Percentiles rank a stretch among this genome's conserved stretches.
These are phyloP conservation scores for Phlyctochytrium arcticum DNA, from an alignment of 192 early-diverging fungal genomes.

Conservation along the genomic window DNA sequence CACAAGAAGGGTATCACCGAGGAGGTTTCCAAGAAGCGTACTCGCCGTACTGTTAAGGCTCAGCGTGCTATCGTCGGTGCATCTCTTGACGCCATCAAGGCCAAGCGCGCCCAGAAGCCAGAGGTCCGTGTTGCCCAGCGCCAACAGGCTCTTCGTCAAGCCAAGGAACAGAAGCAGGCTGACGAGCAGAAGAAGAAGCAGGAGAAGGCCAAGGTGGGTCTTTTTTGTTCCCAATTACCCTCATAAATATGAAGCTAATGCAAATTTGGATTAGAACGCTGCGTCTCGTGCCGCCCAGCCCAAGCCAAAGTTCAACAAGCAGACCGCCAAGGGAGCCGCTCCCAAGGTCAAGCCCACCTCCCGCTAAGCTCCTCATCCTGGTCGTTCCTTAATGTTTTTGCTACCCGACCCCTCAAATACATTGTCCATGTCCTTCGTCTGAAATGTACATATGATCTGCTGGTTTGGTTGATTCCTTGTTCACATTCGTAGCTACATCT, in stretches of 20 bases:
- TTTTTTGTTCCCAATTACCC: neutral
- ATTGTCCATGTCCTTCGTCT: too few relatives aligned
- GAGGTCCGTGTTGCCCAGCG: slow-evolving; percentile 91
- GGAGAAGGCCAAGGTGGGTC: slow-evolving; percentile 70
- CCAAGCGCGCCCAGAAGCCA: slow-evolving; percentile 95
- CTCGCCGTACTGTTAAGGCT: slow-evolving; percentile 89
- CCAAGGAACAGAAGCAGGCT: slow-evolving; percentile 91
- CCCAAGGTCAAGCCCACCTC: slow-evolving; percentile 75
- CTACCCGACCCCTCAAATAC: too few relatives aligned
- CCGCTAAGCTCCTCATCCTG: slow-evolving; percentile 64
- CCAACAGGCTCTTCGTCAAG: slow-evolving; percentile 73
- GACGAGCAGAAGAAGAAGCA: slow-evolving; percentile 83
- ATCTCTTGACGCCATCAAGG: slow-evolving; percentile 92
- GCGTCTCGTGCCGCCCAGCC: slow-evolving; percentile 26
- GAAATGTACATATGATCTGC: too few relatives aligned
- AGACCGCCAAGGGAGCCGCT: slow-evolving; percentile 74
- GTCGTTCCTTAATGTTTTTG: too few relatives aligned
- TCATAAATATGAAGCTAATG: slow-evolving; percentile 2
- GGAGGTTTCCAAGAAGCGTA: slow-evolving; percentile 95
- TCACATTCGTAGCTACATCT: too few relatives aligned
- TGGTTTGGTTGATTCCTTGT: too few relatives aligned
- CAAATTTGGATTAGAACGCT: slow-evolving; percentile 35
- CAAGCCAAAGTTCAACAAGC: slow-evolving; percentile 75
- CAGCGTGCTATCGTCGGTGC: slow-evolving; percentile 95
- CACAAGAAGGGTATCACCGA: slow-evolving; percentile 99